Conservation (phyloP, 129 eudicot genomes). For the Saussurea involucrata region DNA sequence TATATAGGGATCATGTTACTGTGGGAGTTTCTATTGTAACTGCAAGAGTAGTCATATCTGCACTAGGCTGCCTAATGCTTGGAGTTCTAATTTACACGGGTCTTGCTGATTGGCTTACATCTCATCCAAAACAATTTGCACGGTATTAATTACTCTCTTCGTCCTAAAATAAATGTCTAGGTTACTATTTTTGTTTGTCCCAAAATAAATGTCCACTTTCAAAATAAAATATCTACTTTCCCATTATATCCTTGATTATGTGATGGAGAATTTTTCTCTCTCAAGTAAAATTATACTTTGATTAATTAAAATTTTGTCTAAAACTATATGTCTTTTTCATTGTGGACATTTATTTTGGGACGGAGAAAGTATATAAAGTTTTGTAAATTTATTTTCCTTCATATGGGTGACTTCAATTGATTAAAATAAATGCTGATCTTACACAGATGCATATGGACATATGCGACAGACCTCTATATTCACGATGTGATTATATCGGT, state of each 20-base stretch:
- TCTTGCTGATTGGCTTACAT: conserved; percentile 20
- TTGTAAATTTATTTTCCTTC: background rate
- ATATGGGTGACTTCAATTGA: background rate
- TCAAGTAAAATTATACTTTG: too few relatives aligned
- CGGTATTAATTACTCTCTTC: background rate
- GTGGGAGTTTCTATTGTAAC: conserved; percentile 33
- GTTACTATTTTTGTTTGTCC: too few relatives aligned
- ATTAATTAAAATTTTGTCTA: too few relatives aligned
- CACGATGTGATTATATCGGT: background rate
- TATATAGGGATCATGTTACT: conserved; percentile 28
- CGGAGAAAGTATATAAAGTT: too few relatives aligned
- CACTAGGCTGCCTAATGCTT: conserved; percentile 58
- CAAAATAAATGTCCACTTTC: too few relatives aligned
- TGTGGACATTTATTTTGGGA: too few relatives aligned
- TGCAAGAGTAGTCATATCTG: conserved; percentile 44
- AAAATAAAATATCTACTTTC: too few relatives aligned
- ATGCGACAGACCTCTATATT: background rate
- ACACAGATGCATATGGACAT: background rate
- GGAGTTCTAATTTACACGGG: conserved; percentile 48
- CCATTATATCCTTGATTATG: too few relatives aligned
- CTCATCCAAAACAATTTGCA: background rate
- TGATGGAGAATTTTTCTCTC: too few relatives aligned
- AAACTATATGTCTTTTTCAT: too few relatives aligned
- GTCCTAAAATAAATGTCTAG: too few relatives aligned
- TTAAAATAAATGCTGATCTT: background rate